Evolutionary conservation across 495 filamentous ascomycete species (phyloP).

Genomic region (Aspergillus leporis): DNA sequence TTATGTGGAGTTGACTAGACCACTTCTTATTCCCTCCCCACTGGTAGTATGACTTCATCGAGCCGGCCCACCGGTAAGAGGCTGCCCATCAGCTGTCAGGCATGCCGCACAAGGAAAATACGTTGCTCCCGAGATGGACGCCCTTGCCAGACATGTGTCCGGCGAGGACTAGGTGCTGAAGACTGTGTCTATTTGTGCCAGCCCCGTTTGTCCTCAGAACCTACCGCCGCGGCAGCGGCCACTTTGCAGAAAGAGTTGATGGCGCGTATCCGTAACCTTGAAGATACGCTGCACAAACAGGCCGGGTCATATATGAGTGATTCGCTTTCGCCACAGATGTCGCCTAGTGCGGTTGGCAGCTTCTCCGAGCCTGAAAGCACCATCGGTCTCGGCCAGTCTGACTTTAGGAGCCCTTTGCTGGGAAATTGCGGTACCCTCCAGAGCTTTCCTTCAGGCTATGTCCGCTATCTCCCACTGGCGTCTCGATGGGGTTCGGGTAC

Average conservation of each 20-base stretch:
- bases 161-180: conserved; percentile 40
- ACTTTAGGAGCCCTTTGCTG: conserved; percentile 21
- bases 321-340: conserved; percentile 32
- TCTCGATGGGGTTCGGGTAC: conserved; percentile 38
- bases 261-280: conserved; percentile 39
- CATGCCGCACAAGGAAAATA: conserved; percentile 43
- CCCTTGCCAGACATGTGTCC: conserved; percentile 44
- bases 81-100: conserved; percentile 44
- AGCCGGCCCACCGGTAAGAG: conserved; percentile 36
- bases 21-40: not conserved
- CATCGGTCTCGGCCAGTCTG: conserved; percentile 20
- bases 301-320: conserved; percentile 22
- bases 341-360: conserved; percentile 33
- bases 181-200: conserved; percentile 46
- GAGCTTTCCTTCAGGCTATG: conserved; percentile 40
- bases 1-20: not conserved
- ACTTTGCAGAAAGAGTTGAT: conserved; percentile 37
- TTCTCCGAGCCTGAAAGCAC: conserved; percentile 34
- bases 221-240: conserved; percentile 25
- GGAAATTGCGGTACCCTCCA: conserved; percentile 34
- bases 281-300: conserved; percentile 41
- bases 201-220: conserved; percentile 39
- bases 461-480: conserved; percentile 41
- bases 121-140: conserved; percentile 43
- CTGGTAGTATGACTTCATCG: conserved; percentile 14